Evolutionary conservation across 164 flowering plant genomes (phyloP).

Genomic region (Echeveria elegans): DNA sequence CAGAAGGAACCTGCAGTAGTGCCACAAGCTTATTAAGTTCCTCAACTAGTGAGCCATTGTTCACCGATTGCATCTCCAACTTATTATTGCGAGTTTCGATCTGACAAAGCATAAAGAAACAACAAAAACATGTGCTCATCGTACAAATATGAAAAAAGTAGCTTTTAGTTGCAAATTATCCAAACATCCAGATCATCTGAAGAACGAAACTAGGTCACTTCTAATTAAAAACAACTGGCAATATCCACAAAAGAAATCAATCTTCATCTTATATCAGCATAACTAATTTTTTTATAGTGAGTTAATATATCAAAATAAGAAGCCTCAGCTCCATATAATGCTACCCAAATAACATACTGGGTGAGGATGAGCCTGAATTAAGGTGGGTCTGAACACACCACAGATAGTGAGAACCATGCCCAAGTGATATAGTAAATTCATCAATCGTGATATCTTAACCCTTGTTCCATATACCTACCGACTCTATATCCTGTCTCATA

Average conservation of each 20-base stretch:
- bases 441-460: background rate
- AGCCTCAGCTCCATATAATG: background rate
- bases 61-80: slow-evolving; percentile 96
- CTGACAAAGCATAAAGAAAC: slow-evolving; percentile 32
- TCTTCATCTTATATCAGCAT: background rate
- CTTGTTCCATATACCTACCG: slow-evolving; percentile 34
- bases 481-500: slow-evolving; percentile 99
- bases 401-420: background rate
- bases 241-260: background rate
- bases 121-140: background rate
- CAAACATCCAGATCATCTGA: background rate
- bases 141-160: background rate
- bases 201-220: background rate
- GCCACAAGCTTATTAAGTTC: slow-evolving; percentile 95
- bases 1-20: slow-evolving; percentile 75
- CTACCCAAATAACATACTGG: background rate
- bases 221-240: background rate
- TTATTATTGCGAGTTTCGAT: slow-evolving; percentile 96
- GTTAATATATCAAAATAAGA: too few relatives aligned
- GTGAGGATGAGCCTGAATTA: background rate
- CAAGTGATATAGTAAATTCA: background rate
- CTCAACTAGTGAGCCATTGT: slow-evolving; percentile 73
- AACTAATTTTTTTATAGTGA: background rate
- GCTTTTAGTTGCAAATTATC: background rate
- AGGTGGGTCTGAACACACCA: background rate